Evolutionary conservation across 2,329 filamentous ascomycete genomes (phyloP), one percentile per base, ranked within the genome.

Genomic region (Nothomitra cinnamomea): DNA sequence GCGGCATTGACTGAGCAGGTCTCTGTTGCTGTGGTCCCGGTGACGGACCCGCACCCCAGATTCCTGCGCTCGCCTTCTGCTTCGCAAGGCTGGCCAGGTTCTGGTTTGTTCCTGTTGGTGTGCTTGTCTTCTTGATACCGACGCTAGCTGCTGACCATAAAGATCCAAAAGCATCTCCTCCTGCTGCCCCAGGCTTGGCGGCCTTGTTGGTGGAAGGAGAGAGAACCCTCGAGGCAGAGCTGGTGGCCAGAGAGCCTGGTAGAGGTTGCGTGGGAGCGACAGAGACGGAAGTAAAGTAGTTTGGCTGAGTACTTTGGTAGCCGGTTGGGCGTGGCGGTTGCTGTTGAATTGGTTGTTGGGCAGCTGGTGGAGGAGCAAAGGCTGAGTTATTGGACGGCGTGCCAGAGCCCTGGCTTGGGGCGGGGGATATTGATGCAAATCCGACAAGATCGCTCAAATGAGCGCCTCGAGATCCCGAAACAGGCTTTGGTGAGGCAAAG

Each of bases 71-170:
- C 55, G 88, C 92, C 76, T 96, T 95, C 69, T 95, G 88, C 73
- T 95, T 95, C n/a, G 89, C 90, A 67, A 98, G 79, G 66, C 94
- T 89, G 28, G 88, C 89, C 70, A 98, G 77, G 54, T 89, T 89
- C 52, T 87, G 82, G 0, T 83, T 84, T 55, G 81, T 75, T 53
- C 75, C 71, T 8, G 71, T 73, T 12, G 76, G 72, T 1, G 80
- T 76, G 56, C 69, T 74, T 1, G 76, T 69, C 70, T 92, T 94
- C 72, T 88, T 88, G 58, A 88, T 77, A 48, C 82, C 81, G 10
- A 76, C 76, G 58, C 81, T 87, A 25, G 83, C 76, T 7, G 70
- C 68, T 32, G 69, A 83, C 79, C 94, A 94, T 35, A 98, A 74
- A 19, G 82, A 85, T 13, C 88, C 89, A 62, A 98, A 98, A 0